Base-by-base conservation (phyloP, 2,329 filamentous ascomycete genomes). In the Zelopaecilomyces penicillatus region DNA sequence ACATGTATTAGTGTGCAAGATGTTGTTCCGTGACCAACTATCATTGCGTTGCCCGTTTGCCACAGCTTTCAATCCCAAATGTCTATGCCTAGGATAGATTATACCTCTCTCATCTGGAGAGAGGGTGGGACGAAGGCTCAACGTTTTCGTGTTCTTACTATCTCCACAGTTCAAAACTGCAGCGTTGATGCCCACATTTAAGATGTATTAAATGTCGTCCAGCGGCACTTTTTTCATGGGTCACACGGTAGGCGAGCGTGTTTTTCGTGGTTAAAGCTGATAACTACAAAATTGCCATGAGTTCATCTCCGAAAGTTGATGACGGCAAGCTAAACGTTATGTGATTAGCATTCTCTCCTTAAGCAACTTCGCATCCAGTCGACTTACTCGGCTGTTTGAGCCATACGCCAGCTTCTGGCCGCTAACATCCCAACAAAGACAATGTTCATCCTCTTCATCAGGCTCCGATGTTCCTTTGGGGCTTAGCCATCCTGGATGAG, bases 391-490 rank as follows among this genome's bases (percentile, higher is more conserved):
- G 53, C 73, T 82, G 53, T 80, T 82, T 5, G 76, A 73, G 11
- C 78, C 80, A 57, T 82, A 83, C 0, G 79, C 79, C 46, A 83
- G 64, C 53, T 76, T 80, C 50, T 78, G 73, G 5, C 80, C 80
- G 41, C 73, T 72, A 4, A 73, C 67, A 60, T 83, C 78, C 80
- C 80, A 83, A 51, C 72, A 74, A 12, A 83, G 57, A 44, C 75
- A 81, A 53, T 82, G 75, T 48, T 76, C 73, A 38, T 80, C 74
- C 51, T 81, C 78, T 37, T 81, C 78, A 26, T 80, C 77, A 1
- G 65, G 57, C 27, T 75, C 74, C 5, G 69, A 65, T 32, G 68
- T 71, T 38, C 68, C 68, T 54, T 71, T 75, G 19, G 78, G 78
- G 47, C 74, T 82, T 30, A 75, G 65, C 75, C 77, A 81, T 4